Base-by-base conservation (phyloP, 2,329 filamentous ascomycete species). In the Aspergillus costaricaensis region DNA sequence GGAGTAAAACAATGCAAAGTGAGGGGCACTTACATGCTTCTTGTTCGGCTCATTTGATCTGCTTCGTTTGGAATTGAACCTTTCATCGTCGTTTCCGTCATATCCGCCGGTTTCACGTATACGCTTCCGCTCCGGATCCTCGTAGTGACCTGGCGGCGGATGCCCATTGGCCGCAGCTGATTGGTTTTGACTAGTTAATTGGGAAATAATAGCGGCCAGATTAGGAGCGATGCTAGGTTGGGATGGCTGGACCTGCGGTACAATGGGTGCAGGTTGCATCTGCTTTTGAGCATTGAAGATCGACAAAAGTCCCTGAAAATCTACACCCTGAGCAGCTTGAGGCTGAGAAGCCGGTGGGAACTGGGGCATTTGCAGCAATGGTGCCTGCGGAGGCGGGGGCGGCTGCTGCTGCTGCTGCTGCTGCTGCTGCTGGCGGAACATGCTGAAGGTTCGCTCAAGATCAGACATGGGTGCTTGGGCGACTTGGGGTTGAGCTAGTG, bases 81-180 rank as follows among this genome's bases (percentile, higher is more conserved):
- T 64, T 21, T 70, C 70, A 27, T 74, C 72, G 27, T 71, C 69
- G 21, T 66, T 59, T n/a, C 71, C 71, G 44, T 78, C 75, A 48
- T 71, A 68, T 5, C 72, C 70, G 39, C 56, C 64, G n/a, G 52
- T 52, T 44, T 79, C 77, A 21, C 74, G 75, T 58, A 71, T 71
- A 36, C 76, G 72, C 58, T 77, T 78, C 44, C 78, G 77, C 39
- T 79, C 79, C 4, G 74, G 70, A 48, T 80, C 76, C 52, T 79
- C 78, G 49, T 75, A 77, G 25, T 68, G 63, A 17, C 63, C 60
- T 17, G 61, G 58, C 15, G 64, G 53, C n/a, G 68, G 65, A n/a
- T 54, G 12, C 8, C 56, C 19, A 55, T 54, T 60, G 32, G 51
- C 47, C 25, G 57, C 60, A 23, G 50, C 23, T 30, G 70, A 66